Conservation (phyloP, 345 rosid species). For the Citrus trifoliata region DNA sequence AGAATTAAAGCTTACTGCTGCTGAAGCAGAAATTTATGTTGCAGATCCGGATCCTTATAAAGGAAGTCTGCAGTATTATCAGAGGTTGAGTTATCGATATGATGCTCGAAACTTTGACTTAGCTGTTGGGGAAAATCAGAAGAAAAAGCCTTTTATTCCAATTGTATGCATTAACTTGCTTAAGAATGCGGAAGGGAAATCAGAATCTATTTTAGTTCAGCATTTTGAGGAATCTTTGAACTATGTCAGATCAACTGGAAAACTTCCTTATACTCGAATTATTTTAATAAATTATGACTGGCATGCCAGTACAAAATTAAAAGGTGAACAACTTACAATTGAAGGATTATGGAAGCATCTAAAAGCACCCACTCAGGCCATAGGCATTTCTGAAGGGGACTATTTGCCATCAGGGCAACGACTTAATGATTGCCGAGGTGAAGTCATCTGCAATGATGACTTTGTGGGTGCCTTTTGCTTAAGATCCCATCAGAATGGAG, state of each 20-base stretch:
- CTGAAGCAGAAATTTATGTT: conserved; percentile 97
- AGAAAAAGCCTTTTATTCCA: conserved; percentile 71
- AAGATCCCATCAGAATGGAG: conserved; percentile 95
- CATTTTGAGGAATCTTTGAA: conserved; percentile 88
- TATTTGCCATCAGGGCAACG: conserved; percentile 75
- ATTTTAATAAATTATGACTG: conserved; percentile 84
- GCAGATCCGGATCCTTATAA: conserved; percentile 82
- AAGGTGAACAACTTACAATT: conserved; percentile 91
- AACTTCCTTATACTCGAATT: conserved; percentile 69
- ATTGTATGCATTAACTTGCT: conserved; percentile 85
- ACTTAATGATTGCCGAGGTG: conserved; percentile 89
- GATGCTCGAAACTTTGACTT: conserved; percentile 64
- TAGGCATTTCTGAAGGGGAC: conserved; percentile 91
- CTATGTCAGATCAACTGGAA: conserved; percentile 59
- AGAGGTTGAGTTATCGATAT: conserved; percentile 81
- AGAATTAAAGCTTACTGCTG: conserved; percentile 83
- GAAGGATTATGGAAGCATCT: conserved; percentile 88
- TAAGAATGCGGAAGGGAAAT: conserved; percentile 83
- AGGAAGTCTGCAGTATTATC: conserved; percentile 84
- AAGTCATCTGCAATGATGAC: conserved; percentile 69
- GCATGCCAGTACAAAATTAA: conserved; percentile 77
- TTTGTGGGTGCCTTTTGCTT: conserved; percentile 88
- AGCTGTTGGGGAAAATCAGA: conserved; percentile 54
- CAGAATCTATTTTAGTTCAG: conserved; percentile 86
- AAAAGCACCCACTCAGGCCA: conserved; percentile 61